A percentile compares a stretch with the other conserved stretches of the same genome.
Evolutionary conservation across 176 grass and related monocot species (phyloP).

Genomic region (Oryza longistaminata): DNA sequence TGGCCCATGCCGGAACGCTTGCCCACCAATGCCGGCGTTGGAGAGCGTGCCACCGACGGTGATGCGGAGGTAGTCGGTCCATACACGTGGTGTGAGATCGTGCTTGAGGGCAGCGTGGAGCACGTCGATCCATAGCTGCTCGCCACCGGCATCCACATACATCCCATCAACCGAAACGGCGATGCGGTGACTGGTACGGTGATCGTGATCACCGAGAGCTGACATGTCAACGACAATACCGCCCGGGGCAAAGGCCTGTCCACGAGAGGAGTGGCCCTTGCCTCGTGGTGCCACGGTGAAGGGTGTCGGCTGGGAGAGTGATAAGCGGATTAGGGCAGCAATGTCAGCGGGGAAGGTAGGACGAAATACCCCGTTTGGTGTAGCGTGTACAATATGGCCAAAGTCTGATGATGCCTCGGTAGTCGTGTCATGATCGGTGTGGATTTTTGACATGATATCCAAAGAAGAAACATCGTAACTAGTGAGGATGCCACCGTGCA

Average conservation of each 20-base stretch:
- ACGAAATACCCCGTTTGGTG: conserved; percentile 15
- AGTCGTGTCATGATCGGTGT: not conserved
- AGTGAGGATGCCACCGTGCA: not conserved
- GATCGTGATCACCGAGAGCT: not conserved
- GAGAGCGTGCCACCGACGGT: conserved; percentile 65
- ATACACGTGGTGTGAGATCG: conserved; percentile 30
- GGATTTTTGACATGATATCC: conserved; percentile 31
- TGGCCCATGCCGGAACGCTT: conserved; percentile 52
- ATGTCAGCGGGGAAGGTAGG: conserved; percentile 41
- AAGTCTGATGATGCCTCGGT: conserved; percentile 38
- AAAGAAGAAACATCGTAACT: not conserved
- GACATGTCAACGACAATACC: conserved; percentile 65
- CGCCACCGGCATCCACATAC: conserved; percentile 47
- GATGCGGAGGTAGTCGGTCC: conserved; percentile 53
- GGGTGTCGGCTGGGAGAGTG: not conserved
- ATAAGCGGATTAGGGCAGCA: conserved; percentile 44
- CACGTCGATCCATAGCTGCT: conserved; percentile 70
- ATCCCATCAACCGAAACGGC: not conserved
- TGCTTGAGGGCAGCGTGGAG: conserved; percentile 43
- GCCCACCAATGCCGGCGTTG: conserved; percentile 57
- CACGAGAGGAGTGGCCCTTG: conserved; percentile 49
- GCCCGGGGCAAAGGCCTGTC: conserved; percentile 38
- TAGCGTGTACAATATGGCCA: conserved; percentile 39
- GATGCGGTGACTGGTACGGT: not conserved
- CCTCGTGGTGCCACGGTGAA: conserved; percentile 51